These are phyloP conservation scores for Vararia minispora DNA, from an alignment of 768 basidiomycete species.

Conservation along the genomic window DNA sequence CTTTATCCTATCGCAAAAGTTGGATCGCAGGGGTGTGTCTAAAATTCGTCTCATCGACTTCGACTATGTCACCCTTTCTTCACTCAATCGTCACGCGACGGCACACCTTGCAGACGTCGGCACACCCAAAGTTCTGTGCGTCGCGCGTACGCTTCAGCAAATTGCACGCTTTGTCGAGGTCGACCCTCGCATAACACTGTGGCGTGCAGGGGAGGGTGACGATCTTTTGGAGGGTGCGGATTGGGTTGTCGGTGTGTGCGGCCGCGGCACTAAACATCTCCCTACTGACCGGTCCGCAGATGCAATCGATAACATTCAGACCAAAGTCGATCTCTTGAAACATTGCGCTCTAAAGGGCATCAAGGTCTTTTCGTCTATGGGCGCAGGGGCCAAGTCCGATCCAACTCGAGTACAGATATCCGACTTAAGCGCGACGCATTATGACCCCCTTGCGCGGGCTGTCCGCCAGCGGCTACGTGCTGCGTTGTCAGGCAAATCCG, in stretches of 20 bases:
- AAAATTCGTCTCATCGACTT: slow-evolving; percentile 83
- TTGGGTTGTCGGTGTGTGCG: slow-evolving; percentile 77
- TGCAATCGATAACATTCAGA: slow-evolving; percentile 95
- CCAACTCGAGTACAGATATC: slow-evolving; percentile 92
- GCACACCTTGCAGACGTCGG: slow-evolving; percentile 87
- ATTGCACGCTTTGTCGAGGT: slow-evolving; percentile 84
- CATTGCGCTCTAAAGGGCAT: slow-evolving; percentile 75
- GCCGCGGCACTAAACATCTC: neutral
- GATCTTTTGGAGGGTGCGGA: slow-evolving; percentile 71
- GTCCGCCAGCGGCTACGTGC: slow-evolving; percentile 64
- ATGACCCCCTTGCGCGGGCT: slow-evolving; percentile 89
- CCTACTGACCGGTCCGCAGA: no score
- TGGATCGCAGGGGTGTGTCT: slow-evolving; percentile 47
- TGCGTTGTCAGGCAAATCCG: no score
- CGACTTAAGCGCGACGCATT: slow-evolving; percentile 85
- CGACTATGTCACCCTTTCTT: slow-evolving; percentile 92
- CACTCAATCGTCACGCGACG: slow-evolving; percentile 89
- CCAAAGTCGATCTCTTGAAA: slow-evolving; percentile 88
- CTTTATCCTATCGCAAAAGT: neutral
- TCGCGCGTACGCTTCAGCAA: slow-evolving; percentile 55
- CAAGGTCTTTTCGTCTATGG: slow-evolving; percentile 96
- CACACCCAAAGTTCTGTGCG: slow-evolving; percentile 77
- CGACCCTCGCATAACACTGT: slow-evolving; percentile 74
- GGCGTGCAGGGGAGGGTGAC: slow-evolving; percentile 75
- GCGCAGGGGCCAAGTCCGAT: slow-evolving; percentile 89